Evolutionary conservation across 1,284 basidiomycete species (phyloP).

Genomic region (Mrakiaceae sp.): DNA sequence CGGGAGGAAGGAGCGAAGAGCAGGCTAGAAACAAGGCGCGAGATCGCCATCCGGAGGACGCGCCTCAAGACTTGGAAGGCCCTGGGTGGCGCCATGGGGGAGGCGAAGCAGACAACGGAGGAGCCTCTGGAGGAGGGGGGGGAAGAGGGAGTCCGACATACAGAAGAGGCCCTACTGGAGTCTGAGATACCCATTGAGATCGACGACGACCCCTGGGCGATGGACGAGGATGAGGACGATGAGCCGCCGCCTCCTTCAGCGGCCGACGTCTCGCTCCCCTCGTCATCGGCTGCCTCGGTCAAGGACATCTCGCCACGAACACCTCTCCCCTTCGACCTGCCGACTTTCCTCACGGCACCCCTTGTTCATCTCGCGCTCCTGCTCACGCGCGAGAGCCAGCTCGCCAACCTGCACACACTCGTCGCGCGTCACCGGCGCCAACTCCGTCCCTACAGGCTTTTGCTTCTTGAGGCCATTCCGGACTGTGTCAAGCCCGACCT

Average conservation of each 20-base stretch:
- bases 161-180: conserved; percentile 45
- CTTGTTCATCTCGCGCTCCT: conserved; percentile 50
- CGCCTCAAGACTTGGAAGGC: conserved; percentile 6
- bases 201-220: conserved; percentile 70
- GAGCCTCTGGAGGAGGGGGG: conserved; percentile 21
- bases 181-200: conserved; percentile 16
- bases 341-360: conserved; percentile 51
- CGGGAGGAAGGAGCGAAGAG: neutral
- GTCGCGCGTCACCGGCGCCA: conserved; percentile 45
- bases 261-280: conserved; percentile 23
- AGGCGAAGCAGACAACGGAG: conserved; percentile 18
- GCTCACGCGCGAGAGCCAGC: conserved; percentile 52
- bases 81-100: neutral
- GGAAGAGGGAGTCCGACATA: conserved; percentile 32
- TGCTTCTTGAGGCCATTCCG: conserved; percentile 60
- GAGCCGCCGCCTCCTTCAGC: conserved; percentile 2
- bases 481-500: conserved; percentile 54
- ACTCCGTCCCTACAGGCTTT: conserved; percentile 59
- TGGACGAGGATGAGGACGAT: conserved; percentile 34
- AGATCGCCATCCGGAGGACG: conserved; percentile 2
- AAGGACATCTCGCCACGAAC: conserved; percentile 30
- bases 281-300: conserved; percentile 24
- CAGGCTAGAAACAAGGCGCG: neutral
- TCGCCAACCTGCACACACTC: conserved; percentile 49
- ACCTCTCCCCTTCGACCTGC: conserved; percentile 40